Evolutionary conservation across 2,329 filamentous ascomycete species (phyloP), one percentile per base, ranked within the genome.

Genomic region (Fusarium sp.): DNA sequence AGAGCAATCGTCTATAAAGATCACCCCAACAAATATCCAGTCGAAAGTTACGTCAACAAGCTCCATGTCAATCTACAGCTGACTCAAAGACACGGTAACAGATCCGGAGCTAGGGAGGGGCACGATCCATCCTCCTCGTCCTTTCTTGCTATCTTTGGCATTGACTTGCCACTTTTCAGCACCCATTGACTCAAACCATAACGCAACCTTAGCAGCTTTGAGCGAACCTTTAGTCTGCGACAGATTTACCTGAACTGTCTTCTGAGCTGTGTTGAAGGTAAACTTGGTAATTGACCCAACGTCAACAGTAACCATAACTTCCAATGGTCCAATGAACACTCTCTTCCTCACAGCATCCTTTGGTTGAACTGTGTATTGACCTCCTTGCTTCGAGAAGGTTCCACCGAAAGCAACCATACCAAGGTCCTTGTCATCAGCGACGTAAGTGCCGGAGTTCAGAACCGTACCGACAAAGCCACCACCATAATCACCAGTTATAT

Each of bases 401-500:
- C 86, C 87, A 0, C 87, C 87, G 60, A 86, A 89, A 1, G 81
- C 84, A 4, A 85, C 74, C n/a, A 85, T 73, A 0, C 87, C 86
- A 7, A 86, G 79, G 3, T 79, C 78, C 0, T 75, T 59, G 60
- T 87, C 83, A 0, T 84, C 70, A 1, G 83, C 82, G 8, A 89
- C 78, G 60, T 88, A 89, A 0, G 84, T 84, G 0, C 82, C 83
- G 7, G 85, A 83, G 2, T 84, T 86, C 1, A 89, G 78, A 0
- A 83, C 82, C 46, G 87, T 77, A 0, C 87, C 88, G 0, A 89
- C 61, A 63, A 89, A 88, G 4, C 83, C 85, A 0, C 83, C 84
- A 0, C 88, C 88, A 60, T 89, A 89, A 74, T 90, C 88, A 2
- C 88, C 87, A 12, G 82, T 86, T 67, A 86, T 87, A 1, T 81